A percentile compares a stretch with the other conserved stretches of the same genome.
phyloP scores from a whole-genome alignment of 306 rosid genomes.

The Cucumis cinereus region DNA sequence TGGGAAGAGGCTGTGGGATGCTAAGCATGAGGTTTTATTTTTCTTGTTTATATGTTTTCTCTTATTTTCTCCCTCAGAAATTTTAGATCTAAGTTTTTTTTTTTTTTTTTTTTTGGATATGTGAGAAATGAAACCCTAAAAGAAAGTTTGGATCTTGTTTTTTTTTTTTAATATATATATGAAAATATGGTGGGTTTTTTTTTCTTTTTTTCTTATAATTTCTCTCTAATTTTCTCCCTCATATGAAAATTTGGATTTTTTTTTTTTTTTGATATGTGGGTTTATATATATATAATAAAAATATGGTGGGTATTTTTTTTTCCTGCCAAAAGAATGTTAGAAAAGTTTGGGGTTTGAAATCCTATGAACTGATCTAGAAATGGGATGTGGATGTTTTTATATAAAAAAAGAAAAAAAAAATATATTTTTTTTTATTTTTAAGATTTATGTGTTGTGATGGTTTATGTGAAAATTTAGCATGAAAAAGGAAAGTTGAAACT shows the following conservation, averaged over 20 bases:
- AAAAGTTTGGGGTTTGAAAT: constrained; percentile 22
- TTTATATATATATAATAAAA: not conserved
- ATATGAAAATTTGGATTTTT: too few species aligned
- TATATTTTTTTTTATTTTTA: not conserved
- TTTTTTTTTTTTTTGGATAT: not conserved
- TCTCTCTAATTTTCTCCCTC: constrained; percentile 8
- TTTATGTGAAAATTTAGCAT: constrained; percentile 9
- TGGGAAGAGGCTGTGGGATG: constrained; percentile 67
- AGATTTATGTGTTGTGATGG: not conserved
- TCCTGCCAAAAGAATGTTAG: constrained; percentile 35
- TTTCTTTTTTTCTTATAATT: not conserved
- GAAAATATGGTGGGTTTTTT: too few species aligned
- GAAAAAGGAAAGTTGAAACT: constrained; percentile 14
- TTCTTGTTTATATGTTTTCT: not conserved
- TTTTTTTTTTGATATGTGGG: too few species aligned
- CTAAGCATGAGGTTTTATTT: constrained; percentile 62
- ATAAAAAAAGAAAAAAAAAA: too few species aligned
- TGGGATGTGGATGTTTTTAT: constrained; percentile 15
- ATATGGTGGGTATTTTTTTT: not conserved
- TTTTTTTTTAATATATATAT: not conserved
- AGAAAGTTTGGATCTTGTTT: not conserved
- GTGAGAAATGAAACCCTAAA: not conserved
- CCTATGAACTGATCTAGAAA: constrained; percentile 52
- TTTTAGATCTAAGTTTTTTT: not conserved
- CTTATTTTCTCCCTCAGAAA: not conserved